Percentiles rank a stretch among this genome's conserved stretches.
Evolutionary conservation across 192 early-diverging fungal species (phyloP).

Genomic region (Dissophora ornata): DNA sequence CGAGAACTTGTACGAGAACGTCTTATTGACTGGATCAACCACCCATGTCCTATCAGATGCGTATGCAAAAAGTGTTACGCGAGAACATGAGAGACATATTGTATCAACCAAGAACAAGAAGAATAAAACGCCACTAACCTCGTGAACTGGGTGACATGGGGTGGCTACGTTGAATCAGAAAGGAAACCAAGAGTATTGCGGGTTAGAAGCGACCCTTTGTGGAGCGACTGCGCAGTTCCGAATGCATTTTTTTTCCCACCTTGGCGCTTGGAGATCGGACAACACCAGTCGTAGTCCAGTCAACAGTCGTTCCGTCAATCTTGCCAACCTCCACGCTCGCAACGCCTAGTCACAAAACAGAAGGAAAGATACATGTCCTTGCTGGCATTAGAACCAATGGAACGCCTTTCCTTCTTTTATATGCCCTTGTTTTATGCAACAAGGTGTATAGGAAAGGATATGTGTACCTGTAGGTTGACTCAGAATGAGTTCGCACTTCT

Average conservation of each 20-base stretch:
- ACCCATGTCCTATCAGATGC: conserved; percentile 29
- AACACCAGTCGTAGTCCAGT: conserved; percentile 13
- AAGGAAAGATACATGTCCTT: no score
- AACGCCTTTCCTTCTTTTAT: no score
- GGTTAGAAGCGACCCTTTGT: no score
- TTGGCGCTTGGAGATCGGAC: conserved; percentile 36
- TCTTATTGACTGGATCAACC: conserved; percentile 24
- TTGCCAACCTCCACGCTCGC: conserved; percentile 32
- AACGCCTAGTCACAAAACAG: conserved; percentile 14
- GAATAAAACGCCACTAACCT: conserved; percentile 16
- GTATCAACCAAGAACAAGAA: no score
- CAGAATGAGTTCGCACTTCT: conserved; percentile 31
- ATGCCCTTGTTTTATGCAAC: no score
- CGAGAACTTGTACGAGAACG: conserved; percentile 29
- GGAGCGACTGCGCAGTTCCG: background rate
- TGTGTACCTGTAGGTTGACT: conserved; percentile 37
- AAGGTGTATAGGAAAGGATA: no score
- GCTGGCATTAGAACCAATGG: no score
- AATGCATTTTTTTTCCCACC: no score
- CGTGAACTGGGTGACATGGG: conserved; percentile 38
- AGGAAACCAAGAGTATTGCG: background rate
- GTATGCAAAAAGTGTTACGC: no score
- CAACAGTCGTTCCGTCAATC: conserved; percentile 22
- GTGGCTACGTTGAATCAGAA: conserved; percentile 12
- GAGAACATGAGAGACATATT: no score